These are phyloP conservation scores for Coriaria nepalensis DNA, from an alignment of 306 rosid species.

Conservation along the genomic window DNA sequence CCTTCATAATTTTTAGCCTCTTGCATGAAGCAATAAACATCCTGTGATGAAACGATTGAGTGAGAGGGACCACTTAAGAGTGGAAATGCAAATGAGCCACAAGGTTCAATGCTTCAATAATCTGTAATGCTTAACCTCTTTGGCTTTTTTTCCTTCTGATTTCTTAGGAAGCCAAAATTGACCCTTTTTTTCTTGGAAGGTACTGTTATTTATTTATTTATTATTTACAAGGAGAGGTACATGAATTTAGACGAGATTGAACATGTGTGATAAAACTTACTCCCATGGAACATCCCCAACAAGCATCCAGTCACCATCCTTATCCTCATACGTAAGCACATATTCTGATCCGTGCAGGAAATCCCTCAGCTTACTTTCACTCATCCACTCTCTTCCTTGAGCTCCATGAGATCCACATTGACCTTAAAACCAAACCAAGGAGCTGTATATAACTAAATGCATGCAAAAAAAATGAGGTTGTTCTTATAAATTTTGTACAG, in stretches of 20 bases:
- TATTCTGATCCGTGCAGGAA: conserved; percentile 88
- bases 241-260: conserved; percentile 1
- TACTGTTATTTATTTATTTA: not conserved
- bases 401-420: conserved; percentile 83
- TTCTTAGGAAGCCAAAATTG: too few species aligned
- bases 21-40: conserved; percentile 88
- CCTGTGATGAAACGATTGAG: conserved; percentile 26
- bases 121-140: too few species aligned
- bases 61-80: too few species aligned
- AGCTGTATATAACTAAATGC: conserved; percentile 1
- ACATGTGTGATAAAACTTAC: conserved; percentile 34
- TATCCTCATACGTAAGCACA: conserved; percentile 84
- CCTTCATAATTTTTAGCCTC: conserved; percentile 93
- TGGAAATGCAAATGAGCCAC: too few species aligned
- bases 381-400: conserved; percentile 54
- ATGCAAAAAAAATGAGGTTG: not conserved
- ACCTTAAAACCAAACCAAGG: conserved; percentile 37
- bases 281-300: conserved; percentile 99
- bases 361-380: conserved; percentile 95
- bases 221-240: not conserved
- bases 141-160: too few species aligned
- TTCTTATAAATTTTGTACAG: too few species aligned
- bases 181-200: too few species aligned
- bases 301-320: conserved; percentile 99
- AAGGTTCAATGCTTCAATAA: too few species aligned